Conservation (phyloP, 2,329 filamentous ascomycete genomes). For the Sordariomycetes sp. region DNA sequence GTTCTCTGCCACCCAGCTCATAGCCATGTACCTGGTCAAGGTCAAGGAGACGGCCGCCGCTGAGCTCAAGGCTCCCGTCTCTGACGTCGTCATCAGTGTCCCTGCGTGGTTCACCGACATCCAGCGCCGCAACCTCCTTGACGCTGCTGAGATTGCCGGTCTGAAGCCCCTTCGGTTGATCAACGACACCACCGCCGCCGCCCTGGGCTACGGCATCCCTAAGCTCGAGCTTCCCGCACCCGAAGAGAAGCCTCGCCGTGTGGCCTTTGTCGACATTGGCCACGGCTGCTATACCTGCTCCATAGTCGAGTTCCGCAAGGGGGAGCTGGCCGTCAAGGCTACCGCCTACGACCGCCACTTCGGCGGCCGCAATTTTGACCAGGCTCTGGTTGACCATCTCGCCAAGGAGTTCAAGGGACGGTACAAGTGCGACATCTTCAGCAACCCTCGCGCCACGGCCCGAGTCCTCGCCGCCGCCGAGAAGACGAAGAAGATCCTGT, state of each 20-base stretch:
- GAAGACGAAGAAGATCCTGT: constrained; percentile 97
- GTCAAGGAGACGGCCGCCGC: constrained; percentile 76
- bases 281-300: constrained; percentile 93
- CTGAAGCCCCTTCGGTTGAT: constrained; percentile 87
- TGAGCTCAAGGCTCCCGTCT: constrained; percentile 84
- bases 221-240: constrained; percentile 81
- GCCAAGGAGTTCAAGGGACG: constrained; percentile 93
- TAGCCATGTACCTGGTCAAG: constrained; percentile 92
- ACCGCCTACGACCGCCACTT: constrained; percentile 93
- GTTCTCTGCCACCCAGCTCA: constrained; percentile 88
- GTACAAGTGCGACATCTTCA: constrained; percentile 91
- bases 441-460: constrained; percentile 78
- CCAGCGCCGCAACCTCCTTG: constrained; percentile 79
- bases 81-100: constrained; percentile 86
- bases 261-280: constrained; percentile 88
- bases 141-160: constrained; percentile 86
- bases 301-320: constrained; percentile 93
- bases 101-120: constrained; percentile 95
- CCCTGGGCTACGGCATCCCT: constrained; percentile 93
- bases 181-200: constrained; percentile 95
- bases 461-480: constrained; percentile 82
- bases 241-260: constrained; percentile 85
- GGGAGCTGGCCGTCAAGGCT: constrained; percentile 85
- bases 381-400: constrained; percentile 88
- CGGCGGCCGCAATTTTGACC: constrained; percentile 94